Evolutionary conservation across 768 basidiomycete species (phyloP).

Genomic region (Baorangia bicolor): DNA sequence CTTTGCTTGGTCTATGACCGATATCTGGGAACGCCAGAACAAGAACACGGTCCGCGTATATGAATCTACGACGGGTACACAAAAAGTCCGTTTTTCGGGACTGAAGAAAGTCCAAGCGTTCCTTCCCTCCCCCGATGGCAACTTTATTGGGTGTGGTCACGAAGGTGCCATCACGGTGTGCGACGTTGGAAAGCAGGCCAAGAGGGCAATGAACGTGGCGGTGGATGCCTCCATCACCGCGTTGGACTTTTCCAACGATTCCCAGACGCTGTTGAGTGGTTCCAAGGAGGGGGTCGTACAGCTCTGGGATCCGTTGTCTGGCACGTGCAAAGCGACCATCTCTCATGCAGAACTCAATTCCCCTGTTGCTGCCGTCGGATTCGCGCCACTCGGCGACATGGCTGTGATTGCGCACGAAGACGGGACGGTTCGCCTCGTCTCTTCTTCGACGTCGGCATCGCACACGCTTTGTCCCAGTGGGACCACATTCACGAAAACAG

Average conservation of each 20-base stretch:
- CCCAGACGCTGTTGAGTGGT: slow-evolving; percentile 9
- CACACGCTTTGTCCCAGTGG: slow-evolving; percentile 4
- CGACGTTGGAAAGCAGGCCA: neutral
- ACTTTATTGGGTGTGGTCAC: slow-evolving; percentile 8
- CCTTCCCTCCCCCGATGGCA: neutral
- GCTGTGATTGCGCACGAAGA: slow-evolving; percentile 4
- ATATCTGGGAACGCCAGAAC: neutral
- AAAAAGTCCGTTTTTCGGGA: slow-evolving; percentile 2
- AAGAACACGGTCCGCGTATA: slow-evolving; percentile 5
- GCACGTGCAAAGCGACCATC: slow-evolving; percentile 2
- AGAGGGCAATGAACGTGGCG: neutral
- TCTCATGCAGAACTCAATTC: neutral
- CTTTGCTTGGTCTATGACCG: slow-evolving; percentile 7
- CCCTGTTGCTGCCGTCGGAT: neutral
- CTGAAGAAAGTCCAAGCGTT: slow-evolving; percentile 6
- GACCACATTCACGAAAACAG: neutral
- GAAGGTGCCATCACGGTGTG: slow-evolving; percentile 6
- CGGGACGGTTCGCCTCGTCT: slow-evolving; percentile 6
- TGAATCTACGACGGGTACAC: slow-evolving; percentile 1
- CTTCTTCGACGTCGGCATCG: neutral
- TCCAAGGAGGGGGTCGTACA: slow-evolving; percentile 6
- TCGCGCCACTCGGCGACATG: slow-evolving; percentile 5
- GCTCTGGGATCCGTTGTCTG: slow-evolving; percentile 12
- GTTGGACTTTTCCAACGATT: slow-evolving; percentile 15
- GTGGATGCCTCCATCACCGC: neutral